Base-by-base conservation (phyloP, 306 rosid species). In the Corylus heterophylla region DNA sequence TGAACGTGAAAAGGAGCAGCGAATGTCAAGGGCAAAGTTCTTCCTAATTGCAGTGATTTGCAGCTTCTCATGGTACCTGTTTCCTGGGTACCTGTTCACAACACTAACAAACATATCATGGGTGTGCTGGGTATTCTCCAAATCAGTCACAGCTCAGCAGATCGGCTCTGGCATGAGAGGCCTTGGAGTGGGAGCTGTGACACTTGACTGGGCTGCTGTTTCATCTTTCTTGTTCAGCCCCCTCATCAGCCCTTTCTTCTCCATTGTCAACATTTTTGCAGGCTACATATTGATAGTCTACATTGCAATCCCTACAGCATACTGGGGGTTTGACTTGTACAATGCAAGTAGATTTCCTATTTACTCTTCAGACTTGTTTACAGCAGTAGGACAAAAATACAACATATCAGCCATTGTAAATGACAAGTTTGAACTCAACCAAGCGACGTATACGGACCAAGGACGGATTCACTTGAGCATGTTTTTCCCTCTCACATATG, bases 221-320 rank as follows among this genome's bases (percentile, higher is more conserved):
- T 90, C 97, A 2, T 91, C 97, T 49, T 89, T 85, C 93, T 74
- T 91, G 76, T 86, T 69, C 83, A 91, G 97, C 76, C 98, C 97
- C 58, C 94, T 93, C 17, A 86, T 91, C 80, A 79, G 87, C 71
- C 97, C 97, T 0, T 91, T 87, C 87, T 91, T 93, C 7, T 86
- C 90, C 83, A 93, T 91, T 12, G 89, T 50, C 79, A 93, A 93
- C 47, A 82, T 93, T 9, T 84, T 84, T 39, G 89, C 58, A 1
- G 94, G 98, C 64, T 93, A 87, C 48, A 78, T 85, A 13, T 0
- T 80, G 14, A 58, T 90, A 1, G 37, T 90, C 39, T 93, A 87
- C 48, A 14, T 79, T 7, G 92, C 59, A 11, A 76, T 78, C 74
- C 97, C 96, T 10, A 56, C 81, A 25, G 83, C 92, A 18, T 92